Evolutionary conservation across 805 yeast genomes (phyloP).

Genomic region (Ogataea pignaliae): DNA sequence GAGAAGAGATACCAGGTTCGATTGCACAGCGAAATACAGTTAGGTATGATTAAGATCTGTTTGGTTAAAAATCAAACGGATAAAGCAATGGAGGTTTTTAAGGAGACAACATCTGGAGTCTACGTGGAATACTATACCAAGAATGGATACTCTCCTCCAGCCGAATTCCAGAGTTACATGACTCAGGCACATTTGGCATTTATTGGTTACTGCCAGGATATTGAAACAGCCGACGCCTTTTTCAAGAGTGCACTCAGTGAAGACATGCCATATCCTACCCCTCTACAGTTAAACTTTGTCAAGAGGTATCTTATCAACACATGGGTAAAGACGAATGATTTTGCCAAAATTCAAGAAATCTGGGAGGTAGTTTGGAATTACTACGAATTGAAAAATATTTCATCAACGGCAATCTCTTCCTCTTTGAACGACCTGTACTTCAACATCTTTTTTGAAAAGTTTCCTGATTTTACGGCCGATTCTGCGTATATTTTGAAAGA

Average conservation of each 20-base stretch:
- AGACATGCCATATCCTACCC: slow-evolving; percentile 67
- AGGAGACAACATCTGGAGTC: slow-evolving; percentile 48
- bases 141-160: slow-evolving; percentile 18
- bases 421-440: slow-evolving; percentile 67
- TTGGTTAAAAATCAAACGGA: slow-evolving; percentile 57
- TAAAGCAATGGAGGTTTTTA: slow-evolving; percentile 59
- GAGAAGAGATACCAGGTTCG: slow-evolving; percentile 9
- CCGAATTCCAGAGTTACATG: slow-evolving; percentile 43
- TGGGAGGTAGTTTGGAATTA: slow-evolving; percentile 59
- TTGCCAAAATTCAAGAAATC: slow-evolving; percentile 50
- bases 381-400: slow-evolving; percentile 44
- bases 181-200: slow-evolving; percentile 74
- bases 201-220: slow-evolving; percentile 70
- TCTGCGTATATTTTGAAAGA: slow-evolving; percentile 54
- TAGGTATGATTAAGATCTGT: slow-evolving; percentile 72
- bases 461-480: slow-evolving; percentile 44
- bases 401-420: slow-evolving; percentile 64
- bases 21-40: slow-evolving; percentile 43
- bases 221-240: slow-evolving; percentile 65
- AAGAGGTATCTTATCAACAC: slow-evolving; percentile 60
- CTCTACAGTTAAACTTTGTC: slow-evolving; percentile 67
- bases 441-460: slow-evolving; percentile 61
- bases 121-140: slow-evolving; percentile 27
- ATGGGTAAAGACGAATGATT: slow-evolving; percentile 49
- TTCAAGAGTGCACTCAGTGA: slow-evolving; percentile 64